Percentiles rank a stretch among this genome's conserved stretches.
Conservation (phyloP, 2,329 filamentous ascomycete genomes). For the Alternaria tenuissima region DNA sequence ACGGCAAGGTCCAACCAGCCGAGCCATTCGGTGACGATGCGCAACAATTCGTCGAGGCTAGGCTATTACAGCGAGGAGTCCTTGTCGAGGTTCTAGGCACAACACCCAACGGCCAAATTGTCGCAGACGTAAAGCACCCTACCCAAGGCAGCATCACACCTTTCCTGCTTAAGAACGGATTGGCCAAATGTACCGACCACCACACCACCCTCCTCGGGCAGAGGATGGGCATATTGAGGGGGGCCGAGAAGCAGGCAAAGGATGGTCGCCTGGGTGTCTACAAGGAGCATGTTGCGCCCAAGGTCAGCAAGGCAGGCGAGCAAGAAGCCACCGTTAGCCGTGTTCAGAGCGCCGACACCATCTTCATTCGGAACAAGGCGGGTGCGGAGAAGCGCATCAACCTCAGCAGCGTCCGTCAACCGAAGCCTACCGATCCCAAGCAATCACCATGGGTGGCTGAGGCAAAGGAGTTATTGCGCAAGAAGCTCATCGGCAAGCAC, state of each 20-base stretch:
- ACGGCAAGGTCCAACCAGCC: conserved; percentile 80
- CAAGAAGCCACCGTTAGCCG: conserved; percentile 85
- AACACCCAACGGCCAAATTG: conserved; percentile 89
- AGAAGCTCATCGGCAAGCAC: conserved; percentile 94
- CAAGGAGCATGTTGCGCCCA: conserved; percentile 76
- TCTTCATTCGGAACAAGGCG: conserved; percentile 84
- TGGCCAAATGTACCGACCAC: conserved; percentile 93
- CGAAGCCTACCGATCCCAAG: conserved; percentile 85
- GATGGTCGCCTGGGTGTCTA: conserved; percentile 79
- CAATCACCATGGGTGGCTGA: conserved; percentile 90
- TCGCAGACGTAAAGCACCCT: conserved; percentile 86
- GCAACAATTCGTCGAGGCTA: conserved; percentile 82
- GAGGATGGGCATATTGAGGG: conserved; percentile 85
- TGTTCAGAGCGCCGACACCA: conserved; percentile 86
- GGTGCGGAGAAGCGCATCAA: conserved; percentile 89
- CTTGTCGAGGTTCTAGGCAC: conserved; percentile 84
- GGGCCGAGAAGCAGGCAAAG: conserved; percentile 87
- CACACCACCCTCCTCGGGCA: conserved; percentile 90
- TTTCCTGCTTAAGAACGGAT: conserved; percentile 85
- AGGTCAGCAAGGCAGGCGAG: conserved; percentile 67
- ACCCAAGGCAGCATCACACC: conserved; percentile 86
- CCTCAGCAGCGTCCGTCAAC: conserved; percentile 90
- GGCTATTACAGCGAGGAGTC: conserved; percentile 86
- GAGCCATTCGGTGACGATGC: conserved; percentile 93
- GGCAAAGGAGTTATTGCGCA: conserved; percentile 94